Evolutionary conservation across 2,329 filamentous ascomycete genomes (phyloP), one percentile per base, ranked within the genome.

Genomic region (Aspergillus sp.): DNA sequence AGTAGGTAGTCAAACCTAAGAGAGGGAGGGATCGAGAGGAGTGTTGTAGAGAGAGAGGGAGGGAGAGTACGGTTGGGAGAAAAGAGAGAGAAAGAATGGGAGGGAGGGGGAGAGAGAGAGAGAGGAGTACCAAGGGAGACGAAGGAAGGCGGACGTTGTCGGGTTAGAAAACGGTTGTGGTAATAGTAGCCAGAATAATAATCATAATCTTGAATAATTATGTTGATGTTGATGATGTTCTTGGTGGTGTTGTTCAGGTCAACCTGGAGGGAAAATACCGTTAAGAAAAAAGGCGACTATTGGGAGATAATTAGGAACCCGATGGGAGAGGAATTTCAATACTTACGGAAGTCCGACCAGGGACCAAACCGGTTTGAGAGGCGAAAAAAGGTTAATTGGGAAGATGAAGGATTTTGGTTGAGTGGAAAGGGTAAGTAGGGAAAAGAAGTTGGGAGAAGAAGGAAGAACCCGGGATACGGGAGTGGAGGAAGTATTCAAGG

Each of bases 1-100:
- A 25, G 25, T 28, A 28, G 25, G 25, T 28, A 48, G 47, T 32
- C 17, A 49, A 57, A 25, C 19, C 15, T 19, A 49, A 41, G 28
- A 36, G 25, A 41, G 62, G 10, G 28, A 28, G 25, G 54, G 57
- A 57, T 23, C 23, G 60, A 62, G 58, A 63, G 67, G 28, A 30
- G 28, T 10, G 28, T 30, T 9, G 28, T 30, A 12, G 28, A 30
- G 10, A 60, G 63, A 48, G 57, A 59, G 52, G 47, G 51, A 59
- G 51, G 47, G 51, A 59, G 51, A 55, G 59, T n/a, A 17, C 12
- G n/a, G 45, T 25, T 57, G 58, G 57, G 55, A 62, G 49, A 62
- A 55, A 51, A 49, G 51, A 47, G 65, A 57, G 52, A 65, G 55
- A 57, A 59, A 63, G 61, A 61, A 55, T 61, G 58, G 60, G 55